These are phyloP conservation scores for Metschnikowia dekortorum DNA, from an alignment of 805 yeast genomes.

Conservation along the genomic window DNA sequence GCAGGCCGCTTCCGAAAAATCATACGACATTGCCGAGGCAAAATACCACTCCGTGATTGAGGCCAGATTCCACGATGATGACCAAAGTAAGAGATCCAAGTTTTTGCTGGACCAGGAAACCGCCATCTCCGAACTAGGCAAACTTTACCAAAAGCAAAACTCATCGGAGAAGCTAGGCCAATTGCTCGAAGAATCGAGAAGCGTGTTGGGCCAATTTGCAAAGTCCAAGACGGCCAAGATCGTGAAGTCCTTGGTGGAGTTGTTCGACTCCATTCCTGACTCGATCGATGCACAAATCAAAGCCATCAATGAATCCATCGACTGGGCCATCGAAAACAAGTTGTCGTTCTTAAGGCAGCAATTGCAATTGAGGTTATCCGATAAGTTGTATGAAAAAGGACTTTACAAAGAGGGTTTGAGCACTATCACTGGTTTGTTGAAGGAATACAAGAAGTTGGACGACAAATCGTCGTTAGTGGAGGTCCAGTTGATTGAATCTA, in stretches of 20 bases:
- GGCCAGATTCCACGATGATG: constrained; percentile 14
- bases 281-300: constrained; percentile 66
- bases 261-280: constrained; percentile 59
- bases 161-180: constrained; percentile 50
- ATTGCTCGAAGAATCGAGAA: constrained; percentile 65
- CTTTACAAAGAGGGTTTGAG: constrained; percentile 65
- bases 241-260: constrained; percentile 74
- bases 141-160: constrained; percentile 51
- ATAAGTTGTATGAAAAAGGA: constrained; percentile 63
- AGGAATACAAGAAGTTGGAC: constrained; percentile 88
- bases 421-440: constrained; percentile 65
- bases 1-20: constrained; percentile 45
- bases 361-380: constrained; percentile 76
- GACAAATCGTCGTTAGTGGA: constrained; percentile 94
- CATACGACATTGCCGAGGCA: constrained; percentile 55
- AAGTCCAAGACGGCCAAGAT: constrained; percentile 94
- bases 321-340: constrained; percentile 81
- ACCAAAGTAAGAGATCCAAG: constrained; percentile 19
- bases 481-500: constrained; percentile 87
- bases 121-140: constrained; percentile 73
- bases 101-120: constrained; percentile 49
- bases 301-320: constrained; percentile 73
- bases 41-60: constrained; percentile 50
- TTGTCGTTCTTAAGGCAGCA: constrained; percentile 87
- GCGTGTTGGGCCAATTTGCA: constrained; percentile 73